These are phyloP conservation scores for Colletotrichum chlorophyti DNA, from an alignment of 2,329 filamentous ascomycete genomes.

Conservation along the genomic window DNA sequence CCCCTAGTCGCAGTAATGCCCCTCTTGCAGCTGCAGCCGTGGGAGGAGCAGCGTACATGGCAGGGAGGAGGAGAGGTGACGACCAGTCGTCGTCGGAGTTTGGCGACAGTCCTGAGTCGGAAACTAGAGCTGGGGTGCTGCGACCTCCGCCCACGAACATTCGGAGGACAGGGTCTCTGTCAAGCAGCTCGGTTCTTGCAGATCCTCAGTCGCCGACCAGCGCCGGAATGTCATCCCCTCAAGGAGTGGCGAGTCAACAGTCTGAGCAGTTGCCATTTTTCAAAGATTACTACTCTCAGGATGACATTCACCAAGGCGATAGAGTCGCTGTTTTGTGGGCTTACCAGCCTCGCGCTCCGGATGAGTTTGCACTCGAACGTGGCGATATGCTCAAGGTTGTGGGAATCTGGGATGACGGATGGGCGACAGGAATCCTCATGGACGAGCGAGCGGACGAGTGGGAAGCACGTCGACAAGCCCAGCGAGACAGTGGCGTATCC, in stretches of 20 bases:
- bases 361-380: constrained; percentile 91
- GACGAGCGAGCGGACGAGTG: constrained; percentile 88
- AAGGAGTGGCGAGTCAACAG: constrained; percentile 83
- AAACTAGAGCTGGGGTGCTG: constrained; percentile 59
- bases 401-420: constrained; percentile 98
- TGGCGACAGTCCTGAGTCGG: constrained; percentile 74
- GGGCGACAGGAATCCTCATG: constrained; percentile 91
- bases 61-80: constrained; percentile 53
- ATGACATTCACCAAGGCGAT: constrained; percentile 92
- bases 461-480: constrained; percentile 76
- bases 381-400: constrained; percentile 98
- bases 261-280: constrained; percentile 96
- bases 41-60: constrained; percentile 55
- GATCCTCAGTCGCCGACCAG: constrained; percentile 78
- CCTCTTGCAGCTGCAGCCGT: constrained; percentile 45
- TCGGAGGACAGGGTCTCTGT: constrained; percentile 86
- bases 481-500: constrained; percentile 93
- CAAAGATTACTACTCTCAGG: constrained; percentile 98
- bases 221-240: constrained; percentile 81
- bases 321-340: constrained; percentile 94
- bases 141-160: constrained; percentile 64
- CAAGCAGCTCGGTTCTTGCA: constrained; percentile 80
- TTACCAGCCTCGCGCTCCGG: constrained; percentile 90
- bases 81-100: constrained; percentile 74
- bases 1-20: constrained; percentile 38